These are phyloP conservation scores for Lactarius quietus DNA, from an alignment of 768 basidiomycete species.

Conservation along the genomic window DNA sequence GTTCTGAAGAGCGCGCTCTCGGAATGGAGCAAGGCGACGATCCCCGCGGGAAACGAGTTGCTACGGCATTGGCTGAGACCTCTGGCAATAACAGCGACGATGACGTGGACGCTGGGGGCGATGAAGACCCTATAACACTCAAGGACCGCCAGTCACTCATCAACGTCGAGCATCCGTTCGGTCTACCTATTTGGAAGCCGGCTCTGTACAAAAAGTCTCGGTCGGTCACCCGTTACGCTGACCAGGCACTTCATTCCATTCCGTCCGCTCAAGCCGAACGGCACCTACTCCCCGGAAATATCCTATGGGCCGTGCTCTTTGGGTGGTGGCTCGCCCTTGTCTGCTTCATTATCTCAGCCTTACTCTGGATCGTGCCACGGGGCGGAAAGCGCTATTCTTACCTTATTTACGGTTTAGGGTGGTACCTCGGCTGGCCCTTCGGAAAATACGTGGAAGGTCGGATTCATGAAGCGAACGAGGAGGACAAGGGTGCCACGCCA, in stretches of 20 bases:
- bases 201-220: conserved; percentile 97
- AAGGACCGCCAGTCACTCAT: conserved; percentile 97
- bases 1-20: conserved; percentile 36
- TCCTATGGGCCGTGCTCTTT: conserved; percentile 86
- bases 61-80: conserved; percentile 30
- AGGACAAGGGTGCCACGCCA: conserved; percentile 38
- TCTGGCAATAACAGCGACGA: conserved; percentile 42
- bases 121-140: conserved; percentile 87
- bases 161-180: conserved; percentile 98
- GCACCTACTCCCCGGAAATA: conserved; percentile 89
- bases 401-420: conserved; percentile 88
- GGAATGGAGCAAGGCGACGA: conserved; percentile 39
- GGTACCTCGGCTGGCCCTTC: conserved; percentile 98
- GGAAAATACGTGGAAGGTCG: conserved; percentile 97
- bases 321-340: conserved; percentile 89
- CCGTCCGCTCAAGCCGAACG: conserved; percentile 93
- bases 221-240: conserved; percentile 93
- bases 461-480: conserved; percentile 33
- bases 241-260: conserved; percentile 86
- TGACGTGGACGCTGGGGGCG: conserved; percentile 39
- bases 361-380: conserved; percentile 70
- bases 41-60: conserved; percentile 35
- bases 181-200: conserved; percentile 99
- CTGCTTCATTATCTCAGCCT: conserved; percentile 61
- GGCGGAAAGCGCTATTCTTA: conserved; percentile 83